Conservation (phyloP, 2,329 filamentous ascomycete genomes). For the Alternaria sp. region DNA sequence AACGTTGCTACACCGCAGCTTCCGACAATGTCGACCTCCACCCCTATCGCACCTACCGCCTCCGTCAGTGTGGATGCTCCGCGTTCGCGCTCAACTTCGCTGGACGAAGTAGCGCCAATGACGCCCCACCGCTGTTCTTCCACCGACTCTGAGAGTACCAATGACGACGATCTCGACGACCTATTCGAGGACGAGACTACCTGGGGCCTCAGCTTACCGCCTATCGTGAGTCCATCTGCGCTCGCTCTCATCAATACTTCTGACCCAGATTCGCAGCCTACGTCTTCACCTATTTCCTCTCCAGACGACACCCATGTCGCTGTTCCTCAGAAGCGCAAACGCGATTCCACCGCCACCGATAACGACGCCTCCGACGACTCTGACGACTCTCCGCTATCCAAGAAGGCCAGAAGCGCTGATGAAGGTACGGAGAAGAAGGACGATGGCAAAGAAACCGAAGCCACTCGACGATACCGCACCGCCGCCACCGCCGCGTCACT, state of each 20-base stretch:
- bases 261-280: neutral
- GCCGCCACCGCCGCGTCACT: neutral
- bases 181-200: neutral
- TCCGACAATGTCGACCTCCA: fast-evolving
- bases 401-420: neutral
- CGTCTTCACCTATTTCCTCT: neutral
- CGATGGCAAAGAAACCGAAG: neutral
- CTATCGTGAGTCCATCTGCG: neutral
- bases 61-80: neutral
- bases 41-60: neutral
- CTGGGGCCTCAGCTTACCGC: neutral
- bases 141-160: neutral
- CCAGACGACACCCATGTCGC: neutral
- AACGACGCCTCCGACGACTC: fast-evolving
- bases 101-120: neutral
- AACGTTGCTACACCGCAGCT: neutral
- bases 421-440: fast-evolving
- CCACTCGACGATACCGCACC: neutral
- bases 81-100: neutral
- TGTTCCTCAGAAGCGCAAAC: neutral
- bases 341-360: neutral
- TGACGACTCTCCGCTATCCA: neutral
- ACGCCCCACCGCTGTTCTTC: neutral
- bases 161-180: neutral
- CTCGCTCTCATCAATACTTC: fast-evolving